Evolutionary conservation across 345 rosid genomes (phyloP), one percentile per base, ranked within the genome.

Genomic region (Murraya paniculata): DNA sequence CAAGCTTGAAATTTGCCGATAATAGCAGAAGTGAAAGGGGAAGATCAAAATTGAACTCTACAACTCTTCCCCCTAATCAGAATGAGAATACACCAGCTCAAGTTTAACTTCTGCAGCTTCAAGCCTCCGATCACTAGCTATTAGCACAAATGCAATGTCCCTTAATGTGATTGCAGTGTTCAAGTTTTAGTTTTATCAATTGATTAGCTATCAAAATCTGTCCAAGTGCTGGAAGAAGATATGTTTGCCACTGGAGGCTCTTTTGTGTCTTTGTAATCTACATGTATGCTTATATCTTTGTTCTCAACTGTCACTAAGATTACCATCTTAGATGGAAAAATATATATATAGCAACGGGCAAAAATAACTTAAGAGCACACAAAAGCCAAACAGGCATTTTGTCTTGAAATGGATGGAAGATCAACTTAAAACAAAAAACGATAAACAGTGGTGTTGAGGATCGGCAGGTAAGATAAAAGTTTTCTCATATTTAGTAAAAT

Each of bases 1-100:
- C 83, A 28, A 93, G 97, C 82, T 30, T 87, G 21, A 93, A 87
- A 82, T 95, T 95, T 36, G 98, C 98, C 0, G 90, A 88, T 53
- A 93, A 87, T 75, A 90, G 98, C 81, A 75, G 60, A 81, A 77
- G 86, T 16, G 99, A 95, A 84, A 81, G 98, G 74, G 94, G 98
- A 16, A 75, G 74, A 66, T 71, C 61, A 30, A 64, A 73, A 61
- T 68, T 58, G 18, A 50, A 18, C 25, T 38, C 82, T 22, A 58
- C 79, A 21, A 74, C 82, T 16, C 53, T 41, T 19, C 68, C 85
- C 18, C 64, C 64, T 5, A 60, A 38, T 55, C 38, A 45, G 5
- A 76, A 36, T 53, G 53, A 45, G 5, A 76, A 61, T 64, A 67
- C 82, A 11, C 6, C 82, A 1, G 13, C 75, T 25, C 74, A 73